Conservation (phyloP, 192 early-diverging fungal genomes). For the Coemansia sp. region DNA sequence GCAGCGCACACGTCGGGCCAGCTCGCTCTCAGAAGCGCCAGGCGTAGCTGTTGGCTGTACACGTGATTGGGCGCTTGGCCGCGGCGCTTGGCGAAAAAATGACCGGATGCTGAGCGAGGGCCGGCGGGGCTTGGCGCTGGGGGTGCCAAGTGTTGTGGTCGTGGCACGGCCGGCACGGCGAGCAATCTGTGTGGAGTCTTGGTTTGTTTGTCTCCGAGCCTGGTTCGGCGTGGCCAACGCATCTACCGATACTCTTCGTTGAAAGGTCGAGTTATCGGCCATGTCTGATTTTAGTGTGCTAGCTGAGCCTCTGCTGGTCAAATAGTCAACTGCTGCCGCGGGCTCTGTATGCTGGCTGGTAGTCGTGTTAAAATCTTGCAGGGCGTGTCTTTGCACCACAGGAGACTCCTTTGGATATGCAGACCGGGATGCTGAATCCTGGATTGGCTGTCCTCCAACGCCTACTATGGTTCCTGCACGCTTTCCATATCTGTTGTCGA, state of each 20-base stretch:
- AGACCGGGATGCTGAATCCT: background rate
- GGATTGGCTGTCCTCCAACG: background rate
- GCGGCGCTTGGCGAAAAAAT: slow-evolving; percentile 22
- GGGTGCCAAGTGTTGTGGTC: slow-evolving; percentile 14
- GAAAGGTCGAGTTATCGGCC: background rate
- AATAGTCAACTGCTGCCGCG: background rate
- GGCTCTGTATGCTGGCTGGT: background rate
- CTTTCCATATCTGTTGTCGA: background rate
- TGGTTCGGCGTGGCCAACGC: background rate
- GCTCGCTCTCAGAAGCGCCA: slow-evolving; percentile 15
- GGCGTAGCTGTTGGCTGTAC: background rate
- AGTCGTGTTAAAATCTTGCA: background rate
- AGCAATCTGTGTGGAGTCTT: background rate
- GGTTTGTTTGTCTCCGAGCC: background rate
- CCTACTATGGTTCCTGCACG: background rate
- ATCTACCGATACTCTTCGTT: background rate
- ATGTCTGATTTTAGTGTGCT: background rate
- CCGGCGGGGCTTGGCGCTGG: slow-evolving; percentile 6
- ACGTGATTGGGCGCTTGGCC: slow-evolving; percentile 7
- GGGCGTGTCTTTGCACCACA: background rate
- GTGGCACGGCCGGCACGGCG: slow-evolving; percentile 12
- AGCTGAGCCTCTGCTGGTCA: slow-evolving; percentile 7
- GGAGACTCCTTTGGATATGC: background rate
- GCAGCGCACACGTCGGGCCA: slow-evolving; percentile 31
- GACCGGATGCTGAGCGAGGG: slow-evolving; percentile 41